Conservation (phyloP, 768 basidiomycete species). For the Mycena metata region DNA sequence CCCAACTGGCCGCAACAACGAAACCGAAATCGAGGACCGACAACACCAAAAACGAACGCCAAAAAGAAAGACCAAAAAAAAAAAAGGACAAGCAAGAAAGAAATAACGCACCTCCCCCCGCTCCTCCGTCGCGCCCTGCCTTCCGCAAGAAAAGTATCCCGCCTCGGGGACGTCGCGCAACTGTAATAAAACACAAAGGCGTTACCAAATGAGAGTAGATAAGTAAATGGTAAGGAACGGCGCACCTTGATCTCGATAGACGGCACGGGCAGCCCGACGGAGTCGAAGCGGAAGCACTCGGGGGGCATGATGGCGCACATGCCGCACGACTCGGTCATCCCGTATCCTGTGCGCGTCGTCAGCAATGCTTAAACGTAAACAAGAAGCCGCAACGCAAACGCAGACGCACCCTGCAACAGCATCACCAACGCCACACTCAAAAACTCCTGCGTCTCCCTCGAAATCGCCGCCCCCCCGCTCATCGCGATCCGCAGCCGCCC, state of each 20-base stretch:
- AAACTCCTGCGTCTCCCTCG: conserved; percentile 94
- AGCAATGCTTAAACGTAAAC: no score
- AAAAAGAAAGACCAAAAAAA: no score
- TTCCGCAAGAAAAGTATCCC: conserved; percentile 66
- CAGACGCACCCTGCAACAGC: conserved; percentile 87
- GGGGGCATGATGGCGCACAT: conserved; percentile 93
- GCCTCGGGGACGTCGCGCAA: conserved; percentile 86
- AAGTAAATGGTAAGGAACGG: no score
- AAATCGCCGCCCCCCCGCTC: conserved; percentile 90
- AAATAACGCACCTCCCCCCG: conserved; percentile 35
- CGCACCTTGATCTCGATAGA: conserved; percentile 85
- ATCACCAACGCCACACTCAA: conserved; percentile 83
- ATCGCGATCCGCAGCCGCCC: conserved; percentile 74
- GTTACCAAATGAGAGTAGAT: no score
- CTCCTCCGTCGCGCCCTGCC: conserved; percentile 36
- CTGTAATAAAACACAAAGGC: conserved; percentile 29
- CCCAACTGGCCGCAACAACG: no score
- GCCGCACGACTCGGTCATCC: conserved; percentile 96
- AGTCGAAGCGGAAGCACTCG: conserved; percentile 78
- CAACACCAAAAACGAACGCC: no score
- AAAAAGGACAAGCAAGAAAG: background rate
- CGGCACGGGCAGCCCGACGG: conserved; percentile 90
- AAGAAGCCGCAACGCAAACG: no score
- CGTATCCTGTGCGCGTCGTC: conserved; percentile 74
- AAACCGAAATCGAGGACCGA: no score